Percentiles rank a stretch among this genome's conserved stretches.
Evolutionary conservation across 2,329 filamentous ascomycete genomes (phyloP).

Genomic region (Orbilia oligospora): DNA sequence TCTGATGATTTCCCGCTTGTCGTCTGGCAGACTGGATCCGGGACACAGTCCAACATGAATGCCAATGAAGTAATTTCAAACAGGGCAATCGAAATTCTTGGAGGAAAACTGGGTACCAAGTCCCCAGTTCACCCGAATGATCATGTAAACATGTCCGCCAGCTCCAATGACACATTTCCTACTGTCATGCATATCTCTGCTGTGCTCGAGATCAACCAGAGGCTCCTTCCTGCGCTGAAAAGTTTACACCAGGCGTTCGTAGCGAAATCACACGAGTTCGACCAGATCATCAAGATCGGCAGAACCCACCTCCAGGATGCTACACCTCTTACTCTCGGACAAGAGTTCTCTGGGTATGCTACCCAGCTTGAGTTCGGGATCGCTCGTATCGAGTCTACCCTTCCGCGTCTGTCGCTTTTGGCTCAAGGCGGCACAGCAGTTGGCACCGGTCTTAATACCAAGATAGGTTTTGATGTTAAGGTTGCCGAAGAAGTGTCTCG

Average conservation of each 20-base stretch:
- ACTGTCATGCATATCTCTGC: slow-evolving; percentile 99
- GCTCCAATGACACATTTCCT: slow-evolving; percentile 98
- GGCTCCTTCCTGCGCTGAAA: slow-evolving; percentile 84
- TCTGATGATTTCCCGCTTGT: slow-evolving; percentile 89
- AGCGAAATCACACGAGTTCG: slow-evolving; percentile 89
- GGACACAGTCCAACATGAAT: slow-evolving; percentile 99
- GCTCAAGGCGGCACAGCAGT: slow-evolving; percentile 98
- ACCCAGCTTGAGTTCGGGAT: slow-evolving; percentile 93
- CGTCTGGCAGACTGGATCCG: slow-evolving; percentile 98
- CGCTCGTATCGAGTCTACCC: slow-evolving; percentile 83
- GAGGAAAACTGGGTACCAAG: slow-evolving; percentile 94
- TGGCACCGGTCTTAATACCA: slow-evolving; percentile 97
- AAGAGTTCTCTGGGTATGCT: slow-evolving; percentile 98
- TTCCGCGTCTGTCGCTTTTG: slow-evolving; percentile 87
- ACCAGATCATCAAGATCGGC: slow-evolving; percentile 98
- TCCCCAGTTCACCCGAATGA: slow-evolving; percentile 99
- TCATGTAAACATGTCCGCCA: slow-evolving; percentile 99
- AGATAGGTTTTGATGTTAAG: slow-evolving; percentile 92
- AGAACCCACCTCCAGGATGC: slow-evolving; percentile 98
- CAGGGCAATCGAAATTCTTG: slow-evolving; percentile 97
- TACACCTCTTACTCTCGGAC: slow-evolving; percentile 92
- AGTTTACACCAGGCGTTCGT: slow-evolving; percentile 87
- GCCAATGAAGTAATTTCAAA: slow-evolving; percentile 99
- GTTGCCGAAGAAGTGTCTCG: slow-evolving; percentile 91
- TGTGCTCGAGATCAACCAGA: slow-evolving; percentile 89